Percentiles rank a stretch among this genome's conserved stretches.
phyloP scores from a whole-genome alignment of 768 basidiomycete genomes.

The Boletus eberwhitei region DNA sequence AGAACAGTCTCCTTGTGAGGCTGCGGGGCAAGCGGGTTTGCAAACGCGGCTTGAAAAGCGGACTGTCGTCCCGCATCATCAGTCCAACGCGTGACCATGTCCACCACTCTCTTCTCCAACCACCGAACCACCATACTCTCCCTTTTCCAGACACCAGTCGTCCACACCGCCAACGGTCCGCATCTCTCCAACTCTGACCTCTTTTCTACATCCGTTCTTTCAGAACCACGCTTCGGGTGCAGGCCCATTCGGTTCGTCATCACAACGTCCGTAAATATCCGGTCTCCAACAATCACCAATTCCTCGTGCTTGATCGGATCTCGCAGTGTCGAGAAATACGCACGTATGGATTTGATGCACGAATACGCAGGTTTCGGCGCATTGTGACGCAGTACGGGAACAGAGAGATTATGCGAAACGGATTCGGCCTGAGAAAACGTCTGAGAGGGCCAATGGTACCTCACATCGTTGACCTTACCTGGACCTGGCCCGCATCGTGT shows the following conservation, averaged over 20 bases:
- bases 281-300: constrained; percentile 85
- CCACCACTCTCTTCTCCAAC: constrained; percentile 52
- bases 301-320: constrained; percentile 57
- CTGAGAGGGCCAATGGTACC: background rate
- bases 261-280: constrained; percentile 88
- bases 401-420: constrained; percentile 70
- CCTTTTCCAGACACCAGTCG: constrained; percentile 63
- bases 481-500: constrained; percentile 72
- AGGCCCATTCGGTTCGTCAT: constrained; percentile 70
- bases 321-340: constrained; percentile 67
- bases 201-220: background rate
- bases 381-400: constrained; percentile 78
- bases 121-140: constrained; percentile 63
- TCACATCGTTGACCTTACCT: constrained; percentile 46
- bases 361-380: constrained; percentile 76
- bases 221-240: constrained; percentile 2
- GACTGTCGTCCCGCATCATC: background rate
- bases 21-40: background rate
- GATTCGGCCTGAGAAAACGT: constrained; percentile 70
- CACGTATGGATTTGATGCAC: constrained; percentile 67
- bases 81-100: constrained; percentile 41
- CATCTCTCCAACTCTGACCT: background rate
- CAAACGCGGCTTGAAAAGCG: background rate
- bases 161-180: constrained; percentile 69
- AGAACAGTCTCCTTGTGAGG: background rate